Base-by-base conservation (phyloP, 148 eudicot species). In the Rhododendron kiyosumense region DNA sequence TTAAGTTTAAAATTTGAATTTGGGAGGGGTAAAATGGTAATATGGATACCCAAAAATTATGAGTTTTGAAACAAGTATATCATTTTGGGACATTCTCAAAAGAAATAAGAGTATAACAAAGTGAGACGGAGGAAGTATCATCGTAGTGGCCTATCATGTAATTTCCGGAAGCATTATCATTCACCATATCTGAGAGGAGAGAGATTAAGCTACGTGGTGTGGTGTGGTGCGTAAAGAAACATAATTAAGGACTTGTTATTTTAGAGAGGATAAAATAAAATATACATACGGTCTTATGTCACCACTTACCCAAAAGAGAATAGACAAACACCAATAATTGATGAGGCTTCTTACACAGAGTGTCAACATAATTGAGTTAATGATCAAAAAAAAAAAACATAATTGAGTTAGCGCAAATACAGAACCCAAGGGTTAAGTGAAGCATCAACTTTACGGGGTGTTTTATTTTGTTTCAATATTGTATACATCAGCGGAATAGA, bases 271-370 rank as follows among this genome's bases (percentile, higher is more conserved):
- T 0, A 32, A 32, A 32, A 32, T 82, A 61, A 57, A 59, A 38
- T 59, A 7, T 77, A 76, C 24, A 1, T 57, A 3, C 2, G 13
- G 26, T 30, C 75, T 34, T 63, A 82, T 24, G 52, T 34, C 75
- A 48, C 13, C 52, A 26, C 13, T 81, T 52, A 34, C 83, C 36
- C 61, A 79, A 52, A 51, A 81, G 38, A 61, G 26, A 36, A 51
- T 3, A 82, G 24, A 82, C n/a, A 15, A 38, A 38, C 75, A 36
- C 36, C 75, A 82, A 82, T 82, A 82, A 82, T 82, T 82, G 84
- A 82, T 38, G 34, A 36, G 49, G 74, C 49, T 30, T 8, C 49
- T 30, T 9, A 28, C 20, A 3, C 20, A 15, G 38, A 28, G 61
- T 57, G 83, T 52, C 83, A 81, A 52, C 83, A 81, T 18, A 81